Base-by-base conservation (phyloP, 2,329 filamentous ascomycete species). In the Dryadomyces sulphureus region DNA sequence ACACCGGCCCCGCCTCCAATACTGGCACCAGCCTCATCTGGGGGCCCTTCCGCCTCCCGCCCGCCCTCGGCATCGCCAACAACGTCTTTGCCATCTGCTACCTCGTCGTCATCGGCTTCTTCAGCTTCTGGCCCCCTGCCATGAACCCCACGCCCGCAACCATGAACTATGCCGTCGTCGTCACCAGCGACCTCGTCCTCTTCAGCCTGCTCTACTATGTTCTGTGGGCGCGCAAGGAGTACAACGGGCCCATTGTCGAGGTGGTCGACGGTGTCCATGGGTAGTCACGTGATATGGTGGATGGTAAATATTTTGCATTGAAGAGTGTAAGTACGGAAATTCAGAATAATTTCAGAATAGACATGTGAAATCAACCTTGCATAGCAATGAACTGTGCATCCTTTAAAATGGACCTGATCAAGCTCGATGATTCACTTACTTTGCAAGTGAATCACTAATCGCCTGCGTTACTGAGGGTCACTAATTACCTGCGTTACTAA, bases 21-120 rank as follows among this genome's bases (percentile, higher is more conserved):
- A 65, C 72, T 41, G 64, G 65, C 8, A 69, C 67, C n/a, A 73
- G 73, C 52, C 64, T 73, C 46, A 59, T 72, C 40, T 66, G 66
- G 32, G 61, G 67, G 40, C 51, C 57, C n/a, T 63, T 67, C 48
- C 56, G 70, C 5, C 56, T 69, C 41, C 63, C 60, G 49, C 68
- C 68, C 2, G 48, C 53, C 2, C 60, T 53, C 45, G 67, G 68
- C 0, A 55, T 65, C 2, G 46, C 58, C 1, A 55, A 70, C 45
- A 70, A 71, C 44, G 43, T 57, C 8, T 65, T 59, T 47, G 63
- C 65, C 0, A 55, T 69, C 19, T 45, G 59, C 5, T 75, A 69
- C 51, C 60, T 68, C n/a, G 53, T 61, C 0, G 62, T 68, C 38
- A 59, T 66, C 4, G 62, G 69, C 39, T 60, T 72, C 47, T 68